Base-by-base conservation (phyloP, 2,329 filamentous ascomycete species). In the Xylariales sp. region DNA sequence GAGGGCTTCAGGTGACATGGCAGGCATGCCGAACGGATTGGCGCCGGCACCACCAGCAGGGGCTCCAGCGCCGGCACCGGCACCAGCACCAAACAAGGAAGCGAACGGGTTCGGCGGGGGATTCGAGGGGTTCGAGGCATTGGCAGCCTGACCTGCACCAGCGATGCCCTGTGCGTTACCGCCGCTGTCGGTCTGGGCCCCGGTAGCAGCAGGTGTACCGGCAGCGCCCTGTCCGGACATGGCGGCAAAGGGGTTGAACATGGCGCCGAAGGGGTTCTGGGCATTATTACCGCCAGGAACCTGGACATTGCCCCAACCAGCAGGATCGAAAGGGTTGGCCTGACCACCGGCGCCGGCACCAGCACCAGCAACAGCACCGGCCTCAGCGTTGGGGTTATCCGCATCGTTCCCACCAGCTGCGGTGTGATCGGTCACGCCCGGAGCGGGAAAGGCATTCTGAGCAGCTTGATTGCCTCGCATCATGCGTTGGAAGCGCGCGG, bases 381-480 rank as follows among this genome's bases (percentile, higher is more conserved):
- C n/a, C n/a, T n/a, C n/a, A n/a, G n/a, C 38, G 55, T 40, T 49
- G 51, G 47, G 36, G 44, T 46, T 57, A 61, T 25, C 18, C n/a
- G 12, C 22, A 49, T 60, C 61, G 45, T 62, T 65, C 59, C 47
- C 56, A 35, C 55, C 54, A 3, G 42, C 38, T 1, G 79, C 82
- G 3, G 89, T 95, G 21, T 81, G 94, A 62, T 96, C 89, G 25
- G 91, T 97, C 15, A 85, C 82, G 7, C 93, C 93, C 2, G 93
- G 93, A 37, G 91, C 91, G 10, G 93, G 90, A 60, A 98, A 97
- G 4, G 79, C 69, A 44, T 64, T 69, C 45, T 64, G 71, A 37
- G 69, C 70, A 41, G 65, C 71, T 40, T 65, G 66, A 42, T 59
- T 62, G 42, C 73, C 76, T 32, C 70, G 74, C 66, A 84, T 73